phyloP scores from a whole-genome alignment of 2,329 filamentous ascomycete genomes.

The Trichoderma breve region DNA sequence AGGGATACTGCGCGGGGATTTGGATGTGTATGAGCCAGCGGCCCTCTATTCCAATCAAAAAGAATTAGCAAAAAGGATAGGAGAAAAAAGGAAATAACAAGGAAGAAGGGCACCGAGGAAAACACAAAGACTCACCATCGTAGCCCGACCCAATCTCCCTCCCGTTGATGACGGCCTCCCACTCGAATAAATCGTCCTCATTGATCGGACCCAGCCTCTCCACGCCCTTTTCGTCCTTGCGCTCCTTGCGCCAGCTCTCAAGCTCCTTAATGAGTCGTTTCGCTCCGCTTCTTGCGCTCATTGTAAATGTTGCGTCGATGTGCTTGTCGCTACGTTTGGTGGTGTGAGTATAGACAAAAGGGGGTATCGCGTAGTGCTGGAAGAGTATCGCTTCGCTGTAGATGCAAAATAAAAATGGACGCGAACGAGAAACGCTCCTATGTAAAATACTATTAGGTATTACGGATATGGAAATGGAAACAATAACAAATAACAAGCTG shows the following conservation, averaged over 20 bases:
- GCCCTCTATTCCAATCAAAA: slow-evolving; percentile 49
- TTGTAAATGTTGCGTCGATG: neutral
- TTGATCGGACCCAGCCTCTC: slow-evolving; percentile 56
- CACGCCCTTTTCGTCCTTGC: slow-evolving; percentile 51
- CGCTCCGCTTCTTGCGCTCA: slow-evolving; percentile 50
- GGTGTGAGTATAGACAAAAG: neutral
- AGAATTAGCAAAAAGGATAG: neutral
- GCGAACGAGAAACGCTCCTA: neutral
- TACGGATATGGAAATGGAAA: slow-evolving; percentile 3
- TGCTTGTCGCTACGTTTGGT: neutral
- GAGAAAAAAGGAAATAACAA: neutral
- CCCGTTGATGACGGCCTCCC: slow-evolving; percentile 62
- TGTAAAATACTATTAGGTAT: neutral
- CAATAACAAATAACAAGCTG: slow-evolving; percentile 6
- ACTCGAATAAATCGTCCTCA: slow-evolving; percentile 55
- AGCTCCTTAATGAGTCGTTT: slow-evolving; percentile 60
- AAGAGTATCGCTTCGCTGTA: neutral
- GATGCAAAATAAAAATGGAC: neutral
- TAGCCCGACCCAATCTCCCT: slow-evolving; percentile 54
- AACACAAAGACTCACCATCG: slow-evolving; percentile 43
- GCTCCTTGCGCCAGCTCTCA: slow-evolving; percentile 50
- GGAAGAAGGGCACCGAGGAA: neutral
- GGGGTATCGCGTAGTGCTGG: neutral
- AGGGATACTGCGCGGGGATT: slow-evolving; percentile 76
- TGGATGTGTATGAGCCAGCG: slow-evolving; percentile 79